phyloP scores from a whole-genome alignment of 2,329 filamentous ascomycete species.

The Fusarium sp. region DNA sequence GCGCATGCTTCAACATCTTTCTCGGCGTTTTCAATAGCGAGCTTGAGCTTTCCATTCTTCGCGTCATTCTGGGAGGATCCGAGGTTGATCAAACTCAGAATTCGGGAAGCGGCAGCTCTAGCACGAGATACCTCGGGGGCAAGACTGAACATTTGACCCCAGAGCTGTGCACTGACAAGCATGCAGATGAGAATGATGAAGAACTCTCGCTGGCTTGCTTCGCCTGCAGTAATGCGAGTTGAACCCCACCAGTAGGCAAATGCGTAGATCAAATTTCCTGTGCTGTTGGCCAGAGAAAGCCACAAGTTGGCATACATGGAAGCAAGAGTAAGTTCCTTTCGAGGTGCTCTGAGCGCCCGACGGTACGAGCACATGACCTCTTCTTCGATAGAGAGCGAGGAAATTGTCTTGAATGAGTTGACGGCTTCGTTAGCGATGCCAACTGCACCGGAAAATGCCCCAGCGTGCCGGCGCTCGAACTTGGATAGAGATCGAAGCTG shows the following conservation, averaged over 20 bases:
- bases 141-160: slow-evolving; percentile 78
- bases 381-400: slow-evolving; percentile 62
- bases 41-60: slow-evolving; percentile 17
- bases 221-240: slow-evolving; percentile 72
- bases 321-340: slow-evolving; percentile 62
- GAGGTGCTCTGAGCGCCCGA: slow-evolving; percentile 58
- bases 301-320: slow-evolving; percentile 65
- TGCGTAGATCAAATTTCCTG: slow-evolving; percentile 75
- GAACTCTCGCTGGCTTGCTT: slow-evolving; percentile 73
- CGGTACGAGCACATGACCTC: slow-evolving; percentile 64
- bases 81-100: slow-evolving; percentile 61
- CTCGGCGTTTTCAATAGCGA: slow-evolving; percentile 20
- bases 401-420: slow-evolving; percentile 70
- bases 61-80: slow-evolving; percentile 45
- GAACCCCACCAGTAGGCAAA: slow-evolving; percentile 85
- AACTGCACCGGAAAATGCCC: slow-evolving; percentile 70
- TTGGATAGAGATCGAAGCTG: slow-evolving; percentile 69
- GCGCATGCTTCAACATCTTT: slow-evolving; percentile 53
- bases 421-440: slow-evolving; percentile 74
- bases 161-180: slow-evolving; percentile 76
- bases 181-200: slow-evolving; percentile 78
- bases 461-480: slow-evolving; percentile 70
- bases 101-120: slow-evolving; percentile 66
- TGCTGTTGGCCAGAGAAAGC: slow-evolving; percentile 67
- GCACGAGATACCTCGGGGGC: slow-evolving; percentile 79